phyloP scores from a whole-genome alignment of 2,329 filamentous ascomycete genomes.

The Pseudocercospora eumusae region DNA sequence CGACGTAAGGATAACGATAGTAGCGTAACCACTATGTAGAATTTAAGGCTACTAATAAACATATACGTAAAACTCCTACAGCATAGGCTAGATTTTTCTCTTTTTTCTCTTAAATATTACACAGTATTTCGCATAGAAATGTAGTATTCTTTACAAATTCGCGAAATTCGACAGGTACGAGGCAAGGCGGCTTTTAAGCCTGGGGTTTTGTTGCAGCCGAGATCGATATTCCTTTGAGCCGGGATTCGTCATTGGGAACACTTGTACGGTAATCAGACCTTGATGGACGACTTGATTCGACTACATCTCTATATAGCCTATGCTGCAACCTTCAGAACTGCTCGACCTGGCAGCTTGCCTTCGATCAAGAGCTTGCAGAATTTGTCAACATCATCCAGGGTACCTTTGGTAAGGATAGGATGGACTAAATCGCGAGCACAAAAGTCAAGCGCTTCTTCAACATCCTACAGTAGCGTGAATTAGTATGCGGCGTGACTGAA shows the following conservation, averaged over 20 bases:
- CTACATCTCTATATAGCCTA: neutral
- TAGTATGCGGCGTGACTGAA: neutral
- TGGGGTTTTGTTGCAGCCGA: no score
- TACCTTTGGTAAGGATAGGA: conserved; percentile 45
- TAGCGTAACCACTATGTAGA: no score
- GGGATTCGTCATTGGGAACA: neutral
- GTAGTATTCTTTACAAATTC: no score
- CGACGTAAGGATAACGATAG: no score
- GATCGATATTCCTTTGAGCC: conserved; percentile 2
- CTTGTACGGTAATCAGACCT: neutral
- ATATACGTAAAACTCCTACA: no score
- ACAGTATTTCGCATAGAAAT: no score
- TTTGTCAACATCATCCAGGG: conserved; percentile 43
- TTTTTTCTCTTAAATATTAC: no score
- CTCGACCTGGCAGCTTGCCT: conserved; percentile 45
- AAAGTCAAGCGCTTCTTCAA: conserved; percentile 50
- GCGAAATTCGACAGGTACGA: no score
- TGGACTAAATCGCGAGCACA: conserved; percentile 47
- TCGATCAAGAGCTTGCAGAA: conserved; percentile 44
- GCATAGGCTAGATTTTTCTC: no score
- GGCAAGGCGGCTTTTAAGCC: no score
- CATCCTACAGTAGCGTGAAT: conserved; percentile 35
- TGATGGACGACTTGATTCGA: conserved; percentile 15
- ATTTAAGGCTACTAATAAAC: no score
- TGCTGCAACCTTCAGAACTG: conserved; percentile 45